phyloP scores from a whole-genome alignment of 1,284 basidiomycete species.

The Pseudozyma hubeiensis region DNA sequence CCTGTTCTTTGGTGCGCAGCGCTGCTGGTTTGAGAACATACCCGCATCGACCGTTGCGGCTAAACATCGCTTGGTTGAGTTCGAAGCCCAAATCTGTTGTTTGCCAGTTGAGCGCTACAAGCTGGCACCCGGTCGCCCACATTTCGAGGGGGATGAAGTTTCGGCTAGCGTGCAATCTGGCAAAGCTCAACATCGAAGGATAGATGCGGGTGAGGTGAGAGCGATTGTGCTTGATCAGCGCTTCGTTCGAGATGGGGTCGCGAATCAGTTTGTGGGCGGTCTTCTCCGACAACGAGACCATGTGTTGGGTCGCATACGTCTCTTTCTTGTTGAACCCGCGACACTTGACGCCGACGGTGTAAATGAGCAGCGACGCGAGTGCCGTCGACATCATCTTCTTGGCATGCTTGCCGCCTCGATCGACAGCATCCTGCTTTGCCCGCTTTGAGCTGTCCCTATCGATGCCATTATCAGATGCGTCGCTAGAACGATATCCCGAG shows the following conservation, averaged over 20 bases:
- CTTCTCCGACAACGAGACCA: constrained; percentile 91
- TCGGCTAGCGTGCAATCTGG: constrained; percentile 68
- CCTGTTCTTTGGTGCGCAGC: constrained; percentile 74
- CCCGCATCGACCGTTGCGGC: constrained; percentile 83
- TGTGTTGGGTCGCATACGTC: constrained; percentile 84
- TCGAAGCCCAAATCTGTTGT: constrained; percentile 77
- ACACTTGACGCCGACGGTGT: constrained; percentile 95
- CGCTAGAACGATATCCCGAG: constrained; percentile 9
- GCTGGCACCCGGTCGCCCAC: constrained; percentile 89
- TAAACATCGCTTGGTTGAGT: constrained; percentile 95
- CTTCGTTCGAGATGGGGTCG: constrained; percentile 66
- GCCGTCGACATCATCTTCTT: constrained; percentile 76
- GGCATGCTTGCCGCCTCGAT: constrained; percentile 19
- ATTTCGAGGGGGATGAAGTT: constrained; percentile 91
- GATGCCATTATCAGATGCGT: constrained; percentile 4
- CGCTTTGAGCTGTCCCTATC: not conserved
- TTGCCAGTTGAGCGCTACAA: constrained; percentile 99
- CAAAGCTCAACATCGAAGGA: constrained; percentile 79
- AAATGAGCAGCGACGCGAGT: constrained; percentile 84
- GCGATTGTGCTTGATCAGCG: constrained; percentile 89
- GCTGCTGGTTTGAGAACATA: constrained; percentile 90
- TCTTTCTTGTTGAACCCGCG: constrained; percentile 91
- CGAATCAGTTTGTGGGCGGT: constrained; percentile 61
- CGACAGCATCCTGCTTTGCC: not conserved
- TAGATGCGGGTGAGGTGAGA: constrained; percentile 89